phyloP scores from a whole-genome alignment of 148 eudicot genomes.

The Chenopodium album region DNA sequence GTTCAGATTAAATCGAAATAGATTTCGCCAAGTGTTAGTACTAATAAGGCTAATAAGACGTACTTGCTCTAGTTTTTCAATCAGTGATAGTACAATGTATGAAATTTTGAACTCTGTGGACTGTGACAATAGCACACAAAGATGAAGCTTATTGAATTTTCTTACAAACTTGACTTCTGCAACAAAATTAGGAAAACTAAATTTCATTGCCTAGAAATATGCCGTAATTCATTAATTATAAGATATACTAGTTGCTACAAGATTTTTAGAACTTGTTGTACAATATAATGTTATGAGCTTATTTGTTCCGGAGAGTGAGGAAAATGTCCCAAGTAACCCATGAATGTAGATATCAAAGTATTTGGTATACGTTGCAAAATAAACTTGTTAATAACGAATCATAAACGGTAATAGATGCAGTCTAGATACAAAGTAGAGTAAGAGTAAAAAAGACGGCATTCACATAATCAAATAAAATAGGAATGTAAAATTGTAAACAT shows the following conservation, averaged over 20 bases:
- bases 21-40: too few species aligned
- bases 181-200: neutral
- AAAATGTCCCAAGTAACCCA: neutral
- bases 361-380: too few species aligned
- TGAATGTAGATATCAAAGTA: too few species aligned
- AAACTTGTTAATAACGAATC: too few species aligned
- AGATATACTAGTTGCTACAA: neutral
- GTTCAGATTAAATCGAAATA: too few species aligned
- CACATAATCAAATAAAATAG: too few species aligned
- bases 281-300: neutral
- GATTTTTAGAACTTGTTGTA: neutral
- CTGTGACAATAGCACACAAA: neutral
- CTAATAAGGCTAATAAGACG: too few species aligned
- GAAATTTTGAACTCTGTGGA: neutral
- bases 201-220: neutral
- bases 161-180: neutral
- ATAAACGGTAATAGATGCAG: too few species aligned
- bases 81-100: neutral
- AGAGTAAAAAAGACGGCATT: too few species aligned
- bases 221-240: constrained; percentile 11
- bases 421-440: too few species aligned
- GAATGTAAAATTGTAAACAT: too few species aligned
- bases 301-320: too few species aligned
- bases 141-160: neutral
- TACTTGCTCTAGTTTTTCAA: neutral